phyloP scores from a whole-genome alignment of 2,329 filamentous ascomycete species.

The Chrysoporthe austroafricana region DNA sequence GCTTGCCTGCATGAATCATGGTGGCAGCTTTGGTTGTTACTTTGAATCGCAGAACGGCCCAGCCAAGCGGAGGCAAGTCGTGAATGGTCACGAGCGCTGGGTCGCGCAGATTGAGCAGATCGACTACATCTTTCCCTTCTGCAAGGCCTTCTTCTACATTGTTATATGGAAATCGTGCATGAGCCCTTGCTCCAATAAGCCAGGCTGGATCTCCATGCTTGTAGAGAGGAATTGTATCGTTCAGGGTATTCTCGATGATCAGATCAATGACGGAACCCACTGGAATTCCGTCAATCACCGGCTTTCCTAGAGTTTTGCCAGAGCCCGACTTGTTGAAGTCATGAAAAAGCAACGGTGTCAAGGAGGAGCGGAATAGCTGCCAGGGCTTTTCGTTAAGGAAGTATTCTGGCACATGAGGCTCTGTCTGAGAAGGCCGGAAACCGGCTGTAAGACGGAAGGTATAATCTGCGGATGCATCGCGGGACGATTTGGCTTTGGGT shows the following conservation, averaged over 20 bases:
- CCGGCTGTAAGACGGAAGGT: conserved; percentile 27
- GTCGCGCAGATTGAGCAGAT: conserved; percentile 23
- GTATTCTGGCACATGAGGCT: conserved; percentile 20
- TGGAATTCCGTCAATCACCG: not conserved
- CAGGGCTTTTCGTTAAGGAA: conserved; percentile 26
- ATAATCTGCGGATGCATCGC: conserved; percentile 18
- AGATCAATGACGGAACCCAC: conserved; percentile 29
- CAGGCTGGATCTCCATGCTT: conserved; percentile 32
- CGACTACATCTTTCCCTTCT: not conserved
- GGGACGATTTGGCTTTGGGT: not conserved
- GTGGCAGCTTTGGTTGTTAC: conserved; percentile 23
- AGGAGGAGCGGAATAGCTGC: conserved; percentile 26
- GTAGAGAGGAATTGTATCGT: conserved; percentile 29
- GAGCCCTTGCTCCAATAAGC: conserved; percentile 28
- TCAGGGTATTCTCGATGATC: conserved; percentile 15
- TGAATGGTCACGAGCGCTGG: conserved; percentile 26
- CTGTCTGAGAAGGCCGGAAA: conserved; percentile 17
- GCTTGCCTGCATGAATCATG: conserved; percentile 29
- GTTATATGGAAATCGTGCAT: conserved; percentile 18
- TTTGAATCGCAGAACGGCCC: conserved; percentile 28
- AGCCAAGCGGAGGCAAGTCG: conserved; percentile 29
- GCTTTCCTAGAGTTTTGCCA: not conserved
- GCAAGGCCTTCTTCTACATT: conserved; percentile 17
- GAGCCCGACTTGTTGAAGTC: not conserved
- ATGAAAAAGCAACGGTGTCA: conserved; percentile 29